Evolutionary conservation across 371 early-diverging fungal species (phyloP), one percentile per base, ranked within the genome.

Genomic region (Blakeslea trispora): DNA sequence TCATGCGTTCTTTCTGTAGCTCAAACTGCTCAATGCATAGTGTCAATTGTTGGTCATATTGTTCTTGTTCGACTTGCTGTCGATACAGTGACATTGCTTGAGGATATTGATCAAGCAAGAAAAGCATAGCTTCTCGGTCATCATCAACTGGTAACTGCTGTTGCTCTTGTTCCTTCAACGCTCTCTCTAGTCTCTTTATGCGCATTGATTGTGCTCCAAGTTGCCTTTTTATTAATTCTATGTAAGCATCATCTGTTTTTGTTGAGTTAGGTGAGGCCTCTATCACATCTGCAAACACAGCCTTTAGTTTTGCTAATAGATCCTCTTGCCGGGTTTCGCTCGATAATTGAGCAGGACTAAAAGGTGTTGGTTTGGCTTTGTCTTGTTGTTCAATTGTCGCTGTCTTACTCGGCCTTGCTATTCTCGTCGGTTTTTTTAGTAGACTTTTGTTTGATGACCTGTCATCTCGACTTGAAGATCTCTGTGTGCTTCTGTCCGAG

Each of bases 151-250:
- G 28, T 32, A 31, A n/a, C n/a, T n/a, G n/a, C n/a, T 52, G 55
- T 13, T 55, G 47, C 3, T 55, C 55, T 21, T 48, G 41, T 42
- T 55, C 48, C 41, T 41, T 51, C 1, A 51, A 40, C 15, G 55
- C 55, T 55, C 59, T 24, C 11, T 60, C 60, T 37, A 60, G 32
- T 31, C 60, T 50, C 9, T 49, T 41, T n/a, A 60, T 54, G 37
- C 60, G 60, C 3, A 53, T 31, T 34, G 60, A 35, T 40, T 60
- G 60, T 43, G 54, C 39, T 42, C 53, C 60, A 17, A 60, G 23
- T 54, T 53, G 53, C 22, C 49, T 51, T 19, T 45, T 39, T 19
- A 60, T 44, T 21, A 35, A 32, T 18, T 49, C 45, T 1, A 53
- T 45, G 2, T 49, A 17, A n/a, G 53, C 60, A 1, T 50, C 45